phyloP scores from a whole-genome alignment of 2,329 filamentous ascomycete species.

The Aspergillus japonicus region DNA sequence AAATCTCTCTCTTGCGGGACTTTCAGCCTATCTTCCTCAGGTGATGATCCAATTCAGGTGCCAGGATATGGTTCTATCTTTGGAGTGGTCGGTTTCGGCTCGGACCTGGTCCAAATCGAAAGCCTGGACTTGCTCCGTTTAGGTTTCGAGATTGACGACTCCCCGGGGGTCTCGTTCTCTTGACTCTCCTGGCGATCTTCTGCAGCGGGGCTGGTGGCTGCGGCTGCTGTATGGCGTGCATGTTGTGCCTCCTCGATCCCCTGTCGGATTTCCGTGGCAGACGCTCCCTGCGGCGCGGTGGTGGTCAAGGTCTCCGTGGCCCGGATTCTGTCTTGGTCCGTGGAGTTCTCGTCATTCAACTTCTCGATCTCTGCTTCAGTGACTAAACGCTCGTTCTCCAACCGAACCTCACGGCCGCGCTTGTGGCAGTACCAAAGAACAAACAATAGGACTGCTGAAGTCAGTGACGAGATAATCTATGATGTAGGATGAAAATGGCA shows the following conservation, averaged over 20 bases:
- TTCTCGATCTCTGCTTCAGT: conserved; percentile 45
- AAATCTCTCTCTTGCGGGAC: background rate
- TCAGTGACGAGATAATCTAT: conserved; percentile 3
- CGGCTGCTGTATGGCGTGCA: conserved; percentile 28
- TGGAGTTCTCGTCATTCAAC: conserved; percentile 36
- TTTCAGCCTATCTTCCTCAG: background rate
- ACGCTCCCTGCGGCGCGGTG: conserved; percentile 42
- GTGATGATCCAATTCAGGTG: conserved; percentile 25
- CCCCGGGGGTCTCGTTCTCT: background rate
- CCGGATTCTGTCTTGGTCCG: conserved; percentile 34
- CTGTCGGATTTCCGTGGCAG: conserved; percentile 39
- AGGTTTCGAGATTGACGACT: conserved; percentile 20
- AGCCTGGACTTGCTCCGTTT: conserved; percentile 32
- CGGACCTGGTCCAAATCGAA: conserved; percentile 29
- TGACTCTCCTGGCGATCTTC: conserved; percentile 6
- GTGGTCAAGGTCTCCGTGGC: conserved; percentile 41
- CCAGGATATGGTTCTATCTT: conserved; percentile 38
- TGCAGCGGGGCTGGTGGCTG: background rate
- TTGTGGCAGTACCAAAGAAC: conserved; percentile 99
- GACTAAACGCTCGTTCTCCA: conserved; percentile 60
- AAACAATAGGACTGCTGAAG: conserved; percentile 72
- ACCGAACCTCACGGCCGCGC: conserved; percentile 79
- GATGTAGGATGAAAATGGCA: background rate
- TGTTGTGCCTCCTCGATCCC: conserved; percentile 42
- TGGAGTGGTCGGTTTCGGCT: conserved; percentile 18